Percentiles rank a stretch among this genome's conserved stretches.
phyloP scores from a whole-genome alignment of 2,329 filamentous ascomycete genomes.

The Calonectria pseudoreteaudii region DNA sequence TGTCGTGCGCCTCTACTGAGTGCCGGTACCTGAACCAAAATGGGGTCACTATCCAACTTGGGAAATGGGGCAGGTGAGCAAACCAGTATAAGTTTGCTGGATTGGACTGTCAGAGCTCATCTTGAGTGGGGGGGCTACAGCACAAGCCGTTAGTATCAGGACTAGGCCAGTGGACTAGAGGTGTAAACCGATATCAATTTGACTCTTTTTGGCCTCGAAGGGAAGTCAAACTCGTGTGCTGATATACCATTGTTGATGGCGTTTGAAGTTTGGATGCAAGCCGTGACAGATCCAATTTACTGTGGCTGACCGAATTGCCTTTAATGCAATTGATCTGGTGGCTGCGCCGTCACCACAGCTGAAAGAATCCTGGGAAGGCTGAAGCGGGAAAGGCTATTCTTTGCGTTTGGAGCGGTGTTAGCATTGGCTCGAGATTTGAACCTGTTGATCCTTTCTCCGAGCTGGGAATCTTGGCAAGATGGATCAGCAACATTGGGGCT shows the following conservation, averaged over 20 bases:
- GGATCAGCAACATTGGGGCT: background rate
- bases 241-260: background rate
- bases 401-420: background rate
- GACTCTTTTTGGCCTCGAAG: background rate
- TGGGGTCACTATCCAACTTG: background rate
- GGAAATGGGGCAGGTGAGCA: background rate
- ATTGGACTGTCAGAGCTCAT: background rate
- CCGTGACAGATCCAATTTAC: background rate
- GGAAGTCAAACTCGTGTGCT: background rate
- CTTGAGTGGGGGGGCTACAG: background rate
- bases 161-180: background rate
- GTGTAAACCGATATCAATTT: background rate
- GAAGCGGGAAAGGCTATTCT: too few species aligned
- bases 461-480: background rate
- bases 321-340: background rate
- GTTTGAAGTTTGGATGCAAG: background rate
- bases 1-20: background rate
- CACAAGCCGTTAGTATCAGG: conserved; percentile 2
- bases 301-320: background rate
- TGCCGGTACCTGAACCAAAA: background rate
- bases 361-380: background rate
- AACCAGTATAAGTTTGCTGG: background rate
- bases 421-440: background rate
- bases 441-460: background rate
- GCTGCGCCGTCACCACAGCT: background rate